These are phyloP conservation scores for Trametes cingulata DNA, from an alignment of 768 basidiomycete genomes.

Conservation along the genomic window DNA sequence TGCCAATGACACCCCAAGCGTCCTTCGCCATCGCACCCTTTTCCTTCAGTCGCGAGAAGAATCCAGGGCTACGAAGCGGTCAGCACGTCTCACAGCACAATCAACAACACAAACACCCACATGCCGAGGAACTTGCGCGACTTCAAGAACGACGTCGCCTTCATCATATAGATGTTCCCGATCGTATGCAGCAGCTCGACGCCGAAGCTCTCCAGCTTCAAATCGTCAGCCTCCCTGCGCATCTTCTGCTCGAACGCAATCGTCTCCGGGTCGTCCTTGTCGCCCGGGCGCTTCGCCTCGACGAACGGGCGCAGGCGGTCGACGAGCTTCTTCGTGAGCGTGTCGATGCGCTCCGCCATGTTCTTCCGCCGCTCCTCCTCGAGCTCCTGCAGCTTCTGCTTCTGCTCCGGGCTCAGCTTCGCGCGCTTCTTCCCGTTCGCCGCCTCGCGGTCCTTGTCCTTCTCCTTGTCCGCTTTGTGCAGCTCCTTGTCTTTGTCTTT, in stretches of 20 bases:
- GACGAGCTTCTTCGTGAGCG: constrained; percentile 74
- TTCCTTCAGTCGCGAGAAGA: constrained; percentile 93
- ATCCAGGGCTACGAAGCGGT: constrained; percentile 63
- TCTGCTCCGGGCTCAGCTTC: constrained; percentile 80
- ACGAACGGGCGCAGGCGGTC: constrained; percentile 90
- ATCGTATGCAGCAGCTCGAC: constrained; percentile 94
- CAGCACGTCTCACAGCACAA: constrained; percentile 6
- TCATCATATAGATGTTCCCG: constrained; percentile 89
- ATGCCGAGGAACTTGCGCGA: constrained; percentile 89
- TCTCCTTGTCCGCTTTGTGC: constrained; percentile 35
- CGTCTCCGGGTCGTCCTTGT: constrained; percentile 82
- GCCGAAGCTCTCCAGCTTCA: constrained; percentile 97
- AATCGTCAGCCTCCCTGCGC: constrained; percentile 83
- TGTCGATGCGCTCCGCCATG: constrained; percentile 75
- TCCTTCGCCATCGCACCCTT: constrained; percentile 93
- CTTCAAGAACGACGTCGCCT: constrained; percentile 89
- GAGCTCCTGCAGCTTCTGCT: constrained; percentile 77
- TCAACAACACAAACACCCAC: constrained; percentile 43
- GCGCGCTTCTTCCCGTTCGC: constrained; percentile 40
- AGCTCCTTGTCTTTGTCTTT: constrained; percentile 31
- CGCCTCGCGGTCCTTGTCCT: constrained; percentile 25
- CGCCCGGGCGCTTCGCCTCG: constrained; percentile 83
- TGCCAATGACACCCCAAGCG: constrained; percentile 94
- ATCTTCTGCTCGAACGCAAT: constrained; percentile 74
- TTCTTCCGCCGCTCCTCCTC: constrained; percentile 80